Conservation (phyloP, 345 rosid species). For the Populus euphratica region DNA sequence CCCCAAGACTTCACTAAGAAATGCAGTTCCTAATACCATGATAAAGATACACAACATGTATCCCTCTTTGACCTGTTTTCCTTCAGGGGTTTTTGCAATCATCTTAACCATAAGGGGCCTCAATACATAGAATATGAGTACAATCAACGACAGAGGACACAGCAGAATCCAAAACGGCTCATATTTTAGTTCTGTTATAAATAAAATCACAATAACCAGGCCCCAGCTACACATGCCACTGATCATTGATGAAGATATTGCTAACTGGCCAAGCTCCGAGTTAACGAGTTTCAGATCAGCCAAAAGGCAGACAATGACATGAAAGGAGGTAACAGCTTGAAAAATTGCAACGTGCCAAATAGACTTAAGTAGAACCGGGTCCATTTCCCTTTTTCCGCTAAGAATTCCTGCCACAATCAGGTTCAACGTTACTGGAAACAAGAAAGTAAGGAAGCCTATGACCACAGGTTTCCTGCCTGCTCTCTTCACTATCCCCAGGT, state of each 20-base stretch:
- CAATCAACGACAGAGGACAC: too few species aligned
- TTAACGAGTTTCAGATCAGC: constrained; percentile 19
- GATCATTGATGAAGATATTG: constrained; percentile 19
- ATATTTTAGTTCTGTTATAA: too few species aligned
- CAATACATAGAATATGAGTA: background rate
- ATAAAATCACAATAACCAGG: too few species aligned
- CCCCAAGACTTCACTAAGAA: constrained; percentile 20
- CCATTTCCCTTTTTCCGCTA: background rate
- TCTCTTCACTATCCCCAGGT: constrained; percentile 11
- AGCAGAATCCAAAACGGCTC: too few species aligned
- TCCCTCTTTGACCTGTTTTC: constrained; percentile 29
- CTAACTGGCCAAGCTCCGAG: constrained; percentile 19
- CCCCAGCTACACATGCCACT: too few species aligned
- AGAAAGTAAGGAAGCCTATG: constrained; percentile 10
- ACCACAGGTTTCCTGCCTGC: constrained; percentile 15
- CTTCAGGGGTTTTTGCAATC: constrained; percentile 18
- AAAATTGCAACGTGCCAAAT: background rate
- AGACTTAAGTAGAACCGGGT: background rate
- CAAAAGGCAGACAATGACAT: constrained; percentile 16
- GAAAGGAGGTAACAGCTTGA: constrained; percentile 16
- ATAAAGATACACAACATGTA: too few species aligned
- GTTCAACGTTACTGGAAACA: background rate
- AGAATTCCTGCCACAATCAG: background rate
- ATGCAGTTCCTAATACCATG: constrained; percentile 26
- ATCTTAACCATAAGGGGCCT: constrained; percentile 15